Evolutionary conservation across 768 basidiomycete genomes (phyloP).

Genomic region (Ramaria sp.): DNA sequence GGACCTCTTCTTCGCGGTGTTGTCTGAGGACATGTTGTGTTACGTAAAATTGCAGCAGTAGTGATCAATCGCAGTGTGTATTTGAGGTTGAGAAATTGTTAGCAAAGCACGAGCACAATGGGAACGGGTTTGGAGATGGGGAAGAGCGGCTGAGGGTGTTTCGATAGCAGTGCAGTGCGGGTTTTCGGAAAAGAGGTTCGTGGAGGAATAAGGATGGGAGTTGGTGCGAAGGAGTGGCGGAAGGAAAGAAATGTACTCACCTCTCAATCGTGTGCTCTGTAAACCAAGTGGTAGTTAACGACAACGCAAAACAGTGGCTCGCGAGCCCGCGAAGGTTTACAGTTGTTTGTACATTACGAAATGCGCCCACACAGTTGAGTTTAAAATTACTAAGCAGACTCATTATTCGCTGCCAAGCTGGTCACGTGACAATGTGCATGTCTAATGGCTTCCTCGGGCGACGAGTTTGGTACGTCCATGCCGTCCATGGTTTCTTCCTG

Average conservation of each 20-base stretch:
- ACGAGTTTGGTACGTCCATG: not conserved
- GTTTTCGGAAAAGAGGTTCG: constrained; percentile 3
- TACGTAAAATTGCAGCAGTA: constrained; percentile 8
- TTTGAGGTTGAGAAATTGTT: constrained; percentile 14
- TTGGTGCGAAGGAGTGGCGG: constrained; percentile 9
- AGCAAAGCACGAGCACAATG: constrained; percentile 10
- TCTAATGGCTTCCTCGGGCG: not conserved
- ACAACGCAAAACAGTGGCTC: not conserved
- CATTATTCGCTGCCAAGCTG: not conserved
- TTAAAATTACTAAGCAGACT: not conserved
- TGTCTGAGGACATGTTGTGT: constrained; percentile 79
- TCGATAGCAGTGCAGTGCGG: constrained; percentile 12
- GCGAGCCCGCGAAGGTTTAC: not conserved
- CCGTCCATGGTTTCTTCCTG: not conserved
- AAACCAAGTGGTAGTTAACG: not conserved
- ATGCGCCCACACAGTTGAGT: not conserved
- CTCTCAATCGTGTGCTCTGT: not conserved
- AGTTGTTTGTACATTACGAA: not conserved
- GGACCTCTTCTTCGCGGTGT: constrained; percentile 76
- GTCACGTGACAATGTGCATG: not conserved
- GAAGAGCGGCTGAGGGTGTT: not conserved
- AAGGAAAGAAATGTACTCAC: constrained; percentile 1
- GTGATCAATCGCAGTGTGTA: constrained; percentile 15
- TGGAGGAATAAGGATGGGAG: constrained; percentile 1
- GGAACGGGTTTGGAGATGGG: not conserved